A percentile compares a stretch with the other conserved stretches of the same genome.
These are phyloP conservation scores for Halophytophthora polymorphica DNA, from an alignment of 352 stramenopile genomes.

Conservation along the genomic window DNA sequence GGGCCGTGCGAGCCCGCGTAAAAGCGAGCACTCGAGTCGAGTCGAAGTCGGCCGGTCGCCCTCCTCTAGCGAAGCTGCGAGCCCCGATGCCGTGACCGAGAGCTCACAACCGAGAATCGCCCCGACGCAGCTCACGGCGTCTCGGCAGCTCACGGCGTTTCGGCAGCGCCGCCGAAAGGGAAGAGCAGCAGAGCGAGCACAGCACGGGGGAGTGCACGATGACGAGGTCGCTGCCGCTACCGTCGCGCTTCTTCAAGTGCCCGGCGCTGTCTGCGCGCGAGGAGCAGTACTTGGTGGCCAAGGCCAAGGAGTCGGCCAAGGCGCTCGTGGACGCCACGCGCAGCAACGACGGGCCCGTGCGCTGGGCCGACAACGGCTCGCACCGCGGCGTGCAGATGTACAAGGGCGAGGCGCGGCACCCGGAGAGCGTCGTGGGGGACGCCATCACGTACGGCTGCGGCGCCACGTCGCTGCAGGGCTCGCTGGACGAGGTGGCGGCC, in stretches of 20 bases:
- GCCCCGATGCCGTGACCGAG: conserved; percentile 4
- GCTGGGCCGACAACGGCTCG: conserved; percentile 51
- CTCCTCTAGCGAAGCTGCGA: conserved; percentile 20
- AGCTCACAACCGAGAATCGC: conserved; percentile 22
- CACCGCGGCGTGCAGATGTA: conserved; percentile 69
- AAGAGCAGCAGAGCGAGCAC: too few species aligned
- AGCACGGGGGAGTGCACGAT: conserved; percentile 11
- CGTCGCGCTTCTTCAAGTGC: conserved; percentile 54
- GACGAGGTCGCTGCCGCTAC: conserved; percentile 44
- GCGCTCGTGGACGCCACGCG: conserved; percentile 55
- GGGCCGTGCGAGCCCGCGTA: conserved; percentile 20
- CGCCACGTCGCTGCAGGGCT: conserved; percentile 53
- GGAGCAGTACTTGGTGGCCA: conserved; percentile 51
- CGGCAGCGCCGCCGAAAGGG: too few species aligned
- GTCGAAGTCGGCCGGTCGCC: too few species aligned
- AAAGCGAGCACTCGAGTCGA: conserved; percentile 11
- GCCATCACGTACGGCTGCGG: conserved; percentile 59
- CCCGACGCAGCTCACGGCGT: too few species aligned
- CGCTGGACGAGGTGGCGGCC: conserved; percentile 59
- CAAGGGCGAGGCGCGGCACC: conserved; percentile 53
- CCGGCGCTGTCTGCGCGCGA: conserved; percentile 50
- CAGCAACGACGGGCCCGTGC: conserved; percentile 52
- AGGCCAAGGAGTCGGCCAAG: conserved; percentile 60
- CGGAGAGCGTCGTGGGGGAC: conserved; percentile 31
- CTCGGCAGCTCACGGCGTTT: too few species aligned